phyloP scores from a whole-genome alignment of 345 rosid genomes.

The Arabidopsis arenosa region DNA sequence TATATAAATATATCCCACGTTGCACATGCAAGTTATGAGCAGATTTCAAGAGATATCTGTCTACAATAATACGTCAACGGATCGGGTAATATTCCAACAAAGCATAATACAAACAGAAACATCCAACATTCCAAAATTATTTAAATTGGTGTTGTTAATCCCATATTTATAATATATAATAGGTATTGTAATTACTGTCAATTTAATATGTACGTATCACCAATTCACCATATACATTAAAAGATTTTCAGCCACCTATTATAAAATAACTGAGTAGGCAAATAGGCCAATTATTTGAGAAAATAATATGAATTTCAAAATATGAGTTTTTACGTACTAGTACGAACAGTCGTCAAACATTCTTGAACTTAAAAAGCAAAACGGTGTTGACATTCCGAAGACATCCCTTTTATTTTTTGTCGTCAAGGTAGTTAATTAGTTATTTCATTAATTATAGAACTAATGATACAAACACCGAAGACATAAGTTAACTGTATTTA shows the following conservation, averaged over 20 bases:
- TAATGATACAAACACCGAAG: not conserved
- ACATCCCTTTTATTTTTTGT: slow-evolving; percentile 16
- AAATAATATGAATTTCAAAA: not conserved
- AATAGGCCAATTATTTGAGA: slow-evolving; percentile 2
- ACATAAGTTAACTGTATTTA: slow-evolving; percentile 17
- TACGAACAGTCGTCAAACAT: slow-evolving; percentile 28
- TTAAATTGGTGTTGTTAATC: slow-evolving; percentile 37
- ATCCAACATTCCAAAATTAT: slow-evolving; percentile 46
- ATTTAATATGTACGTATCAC: slow-evolving; percentile 15
- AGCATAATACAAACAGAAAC: slow-evolving; percentile 49
- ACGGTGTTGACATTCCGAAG: slow-evolving; percentile 36
- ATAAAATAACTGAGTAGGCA: slow-evolving; percentile 19
- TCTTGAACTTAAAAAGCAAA: slow-evolving; percentile 25
- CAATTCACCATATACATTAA: not conserved
- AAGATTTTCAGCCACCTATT: slow-evolving; percentile 47
- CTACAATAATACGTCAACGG: slow-evolving; percentile 45
- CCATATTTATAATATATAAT: slow-evolving; percentile 26
- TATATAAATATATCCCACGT: slow-evolving; percentile 34
- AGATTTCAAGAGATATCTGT: slow-evolving; percentile 44
- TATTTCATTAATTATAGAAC: not conserved
- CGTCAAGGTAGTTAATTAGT: not conserved
- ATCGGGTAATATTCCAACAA: slow-evolving; percentile 47
- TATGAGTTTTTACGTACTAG: slow-evolving; percentile 17
- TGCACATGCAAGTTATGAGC: slow-evolving; percentile 46
- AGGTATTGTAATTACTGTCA: slow-evolving; percentile 2